Base-by-base conservation (phyloP, 331 rosid species). In the Dryas integrifolia region DNA sequence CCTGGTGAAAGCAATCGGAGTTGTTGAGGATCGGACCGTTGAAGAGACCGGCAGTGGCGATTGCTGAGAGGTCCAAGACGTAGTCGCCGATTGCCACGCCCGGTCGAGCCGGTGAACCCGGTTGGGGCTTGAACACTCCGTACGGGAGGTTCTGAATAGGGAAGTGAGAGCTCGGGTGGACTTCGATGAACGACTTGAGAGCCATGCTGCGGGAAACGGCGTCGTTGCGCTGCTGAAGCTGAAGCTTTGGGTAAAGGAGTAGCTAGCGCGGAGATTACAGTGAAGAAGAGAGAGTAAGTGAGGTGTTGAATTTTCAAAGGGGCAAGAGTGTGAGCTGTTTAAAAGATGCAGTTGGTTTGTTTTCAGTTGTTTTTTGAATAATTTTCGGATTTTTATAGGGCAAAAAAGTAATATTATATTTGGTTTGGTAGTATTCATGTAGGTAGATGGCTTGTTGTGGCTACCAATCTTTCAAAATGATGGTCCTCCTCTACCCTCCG, bases 111-210 rank as follows among this genome's bases (percentile, higher is more conserved):
- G 81, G 21, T 5, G 90, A 84, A 76, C 40, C 15, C 1, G 89
- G 83, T 13, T 50, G 80, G 11, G 87, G 91, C 72, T 75, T 89
- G 96, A 94, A 91, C 57, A 91, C 84, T 5, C 97, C 97, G 43
- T 82, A 91, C 0, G 98, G 98, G 9, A 94, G 92, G 73, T 91
- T 91, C 81, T 89, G 97, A 21, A 91, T 84, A 52, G 97, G 92
- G 77, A 94, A 94, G 90, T 94, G 96, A 76, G 96, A 91, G 56
- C 87, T 86, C 9, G 90, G 89, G 3, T 72, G 84, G 21, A 91
- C 92, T 72, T 84, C 57, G 67, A 94, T 6, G 84, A 94, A 94
- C 0, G 97, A 91, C 18, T 81, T 72, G 49, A 84, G 78, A 66
- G 84, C 79, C 97, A 89, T 90, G 72, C 50, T 81, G 43, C 0